phyloP scores from a whole-genome alignment of 2,329 filamentous ascomycete species.

The Zasmidium angulare region DNA sequence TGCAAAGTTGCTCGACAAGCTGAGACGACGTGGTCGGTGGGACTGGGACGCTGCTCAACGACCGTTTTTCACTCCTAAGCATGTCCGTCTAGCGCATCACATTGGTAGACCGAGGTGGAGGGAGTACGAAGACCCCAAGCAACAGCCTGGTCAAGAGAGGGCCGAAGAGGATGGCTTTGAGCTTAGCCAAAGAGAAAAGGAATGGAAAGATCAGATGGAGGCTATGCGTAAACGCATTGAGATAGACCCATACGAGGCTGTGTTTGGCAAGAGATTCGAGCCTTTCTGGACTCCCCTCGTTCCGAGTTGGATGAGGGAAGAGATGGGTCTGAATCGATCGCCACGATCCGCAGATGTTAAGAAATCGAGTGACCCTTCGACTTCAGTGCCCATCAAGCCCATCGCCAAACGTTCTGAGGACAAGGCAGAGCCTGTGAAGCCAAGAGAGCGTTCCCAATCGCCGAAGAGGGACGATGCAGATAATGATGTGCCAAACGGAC shows the following conservation, averaged over 20 bases:
- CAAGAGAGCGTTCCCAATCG: slow-evolving; percentile 1
- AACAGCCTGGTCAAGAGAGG: slow-evolving; percentile 8
- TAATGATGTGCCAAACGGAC: slow-evolving; percentile 11
- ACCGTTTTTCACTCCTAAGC: slow-evolving; percentile 30
- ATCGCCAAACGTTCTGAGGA: slow-evolving; percentile 1
- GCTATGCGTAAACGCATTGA: slow-evolving; percentile 36
- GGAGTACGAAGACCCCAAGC: slow-evolving; percentile 18
- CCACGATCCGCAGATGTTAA: slow-evolving; percentile 14
- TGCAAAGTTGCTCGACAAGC: slow-evolving; percentile 33
- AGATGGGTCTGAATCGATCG: slow-evolving; percentile 24
- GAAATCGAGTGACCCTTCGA: slow-evolving; percentile 3
- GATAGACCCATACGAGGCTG: slow-evolving; percentile 43
- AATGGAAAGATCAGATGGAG: slow-evolving; percentile 37
- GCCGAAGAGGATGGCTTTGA: slow-evolving; percentile 25
- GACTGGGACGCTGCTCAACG: slow-evolving; percentile 30
- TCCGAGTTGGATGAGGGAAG: slow-evolving; percentile 32
- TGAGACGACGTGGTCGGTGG: slow-evolving; percentile 31
- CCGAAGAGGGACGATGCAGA: slow-evolving; percentile 7
- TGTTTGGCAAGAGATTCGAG: slow-evolving; percentile 43
- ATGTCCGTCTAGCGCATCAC: slow-evolving; percentile 32
- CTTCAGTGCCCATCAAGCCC: slow-evolving; percentile 3
- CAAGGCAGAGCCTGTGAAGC: slow-evolving; percentile 6
- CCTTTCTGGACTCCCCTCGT: slow-evolving; percentile 35
- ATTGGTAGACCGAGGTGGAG: slow-evolving; percentile 23
- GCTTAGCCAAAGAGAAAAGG: slow-evolving; percentile 31